A percentile compares a stretch with the other conserved stretches of the same genome.
Evolutionary conservation across 2,329 filamentous ascomycete genomes (phyloP).

Genomic region (Xylariaceae sp.): DNA sequence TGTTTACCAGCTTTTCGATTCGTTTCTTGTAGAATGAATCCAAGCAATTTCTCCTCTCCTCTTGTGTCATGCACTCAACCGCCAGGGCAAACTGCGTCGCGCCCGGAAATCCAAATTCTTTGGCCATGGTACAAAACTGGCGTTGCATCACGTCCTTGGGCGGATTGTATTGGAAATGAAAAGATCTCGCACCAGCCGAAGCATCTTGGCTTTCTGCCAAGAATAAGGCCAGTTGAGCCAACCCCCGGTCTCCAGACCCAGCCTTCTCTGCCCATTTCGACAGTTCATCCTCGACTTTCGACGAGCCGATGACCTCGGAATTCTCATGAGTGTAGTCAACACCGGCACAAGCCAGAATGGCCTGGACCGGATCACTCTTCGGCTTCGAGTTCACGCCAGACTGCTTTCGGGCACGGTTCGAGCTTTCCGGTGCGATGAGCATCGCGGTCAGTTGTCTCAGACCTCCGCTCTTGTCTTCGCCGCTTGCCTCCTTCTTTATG

Average conservation of each 20-base stretch:
- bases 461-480: conserved; percentile 60
- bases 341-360: conserved; percentile 81
- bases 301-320: conserved; percentile 87
- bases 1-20: conserved; percentile 45
- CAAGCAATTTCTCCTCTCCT: conserved; percentile 71
- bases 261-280: conserved; percentile 69
- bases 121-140: conserved; percentile 90
- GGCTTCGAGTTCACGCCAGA: conserved; percentile 35
- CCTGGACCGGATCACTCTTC: conserved; percentile 73
- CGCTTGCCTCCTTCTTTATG: conserved; percentile 43
- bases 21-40: conserved; percentile 75
- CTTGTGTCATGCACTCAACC: conserved; percentile 87
- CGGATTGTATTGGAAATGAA: conserved; percentile 62
- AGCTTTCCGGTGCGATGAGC: conserved; percentile 46
- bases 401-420: conserved; percentile 33
- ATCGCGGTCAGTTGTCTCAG: conserved; percentile 69
- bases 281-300: conserved; percentile 83
- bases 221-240: conserved; percentile 56
- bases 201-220: conserved; percentile 45
- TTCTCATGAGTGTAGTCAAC: conserved; percentile 97
- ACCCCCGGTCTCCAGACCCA: conserved; percentile 41
- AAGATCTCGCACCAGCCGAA: conserved; percentile 22
- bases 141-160: conserved; percentile 68
- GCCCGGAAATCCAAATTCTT: conserved; percentile 69
- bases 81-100: conserved; percentile 83